phyloP scores from a whole-genome alignment of 1,284 basidiomycete species.

The Apiotrichum montevideense region DNA sequence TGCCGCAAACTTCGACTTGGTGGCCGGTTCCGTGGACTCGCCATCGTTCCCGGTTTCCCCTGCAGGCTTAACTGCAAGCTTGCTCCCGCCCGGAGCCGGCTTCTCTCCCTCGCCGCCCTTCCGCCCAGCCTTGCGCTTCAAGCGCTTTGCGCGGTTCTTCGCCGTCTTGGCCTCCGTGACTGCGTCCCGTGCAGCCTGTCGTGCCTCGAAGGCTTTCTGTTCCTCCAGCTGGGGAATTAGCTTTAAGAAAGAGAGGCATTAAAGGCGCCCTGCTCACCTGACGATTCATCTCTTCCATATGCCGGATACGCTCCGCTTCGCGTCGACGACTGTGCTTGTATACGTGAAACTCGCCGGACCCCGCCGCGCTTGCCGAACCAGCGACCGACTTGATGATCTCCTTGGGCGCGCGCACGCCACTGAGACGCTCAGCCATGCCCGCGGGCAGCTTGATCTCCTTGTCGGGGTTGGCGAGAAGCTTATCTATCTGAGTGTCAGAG shows the following conservation, averaged over 20 bases:
- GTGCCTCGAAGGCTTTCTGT: constrained; percentile 60
- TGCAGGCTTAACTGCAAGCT: constrained; percentile 21
- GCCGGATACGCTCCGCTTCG: constrained; percentile 88
- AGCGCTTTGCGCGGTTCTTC: constrained; percentile 82
- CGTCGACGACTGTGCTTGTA: constrained; percentile 91
- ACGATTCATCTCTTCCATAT: constrained; percentile 75
- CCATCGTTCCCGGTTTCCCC: too few species aligned
- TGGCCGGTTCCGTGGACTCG: too few species aligned
- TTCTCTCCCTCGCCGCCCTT: constrained; percentile 39
- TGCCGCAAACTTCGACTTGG: not conserved
- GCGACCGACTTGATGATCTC: constrained; percentile 99
- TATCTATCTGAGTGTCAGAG: constrained; percentile 58
- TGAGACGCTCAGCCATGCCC: constrained; percentile 33
- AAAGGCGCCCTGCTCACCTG: constrained; percentile 54
- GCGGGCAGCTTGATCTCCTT: constrained; percentile 71
- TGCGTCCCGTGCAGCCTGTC: constrained; percentile 60
- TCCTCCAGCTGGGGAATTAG: constrained; percentile 55
- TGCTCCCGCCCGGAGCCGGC: constrained; percentile 23
- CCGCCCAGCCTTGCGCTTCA: constrained; percentile 74
- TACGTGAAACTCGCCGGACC: constrained; percentile 94
- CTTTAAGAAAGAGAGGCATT: too few species aligned
- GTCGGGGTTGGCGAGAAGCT: constrained; percentile 75
- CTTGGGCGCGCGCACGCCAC: constrained; percentile 57
- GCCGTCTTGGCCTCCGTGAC: constrained; percentile 76
- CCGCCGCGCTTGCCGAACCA: constrained; percentile 79